Evolutionary conservation across 768 basidiomycete species (phyloP).

Genomic region (Fistulinella prunicolor): DNA sequence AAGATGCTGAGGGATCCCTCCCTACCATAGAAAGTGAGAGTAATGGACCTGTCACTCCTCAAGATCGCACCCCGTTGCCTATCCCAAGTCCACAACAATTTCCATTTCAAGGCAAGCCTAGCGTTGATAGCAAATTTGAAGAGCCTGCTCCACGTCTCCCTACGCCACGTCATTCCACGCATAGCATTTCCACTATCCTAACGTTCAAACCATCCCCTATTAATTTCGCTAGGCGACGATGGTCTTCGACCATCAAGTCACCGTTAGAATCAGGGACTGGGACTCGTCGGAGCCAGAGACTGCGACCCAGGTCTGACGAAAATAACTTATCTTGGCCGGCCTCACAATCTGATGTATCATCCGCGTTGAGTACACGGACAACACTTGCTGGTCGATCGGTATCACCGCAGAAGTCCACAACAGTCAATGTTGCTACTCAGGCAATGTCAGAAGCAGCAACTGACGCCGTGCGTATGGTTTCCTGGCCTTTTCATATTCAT

Average conservation of each 20-base stretch:
- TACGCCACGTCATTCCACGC: slow-evolving; percentile 20
- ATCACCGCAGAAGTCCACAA: slow-evolving; percentile 31
- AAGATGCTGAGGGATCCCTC: slow-evolving; percentile 31
- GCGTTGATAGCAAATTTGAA: slow-evolving; percentile 20
- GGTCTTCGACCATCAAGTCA: slow-evolving; percentile 45
- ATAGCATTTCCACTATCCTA: slow-evolving; percentile 39
- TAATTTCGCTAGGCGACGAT: slow-evolving; percentile 59
- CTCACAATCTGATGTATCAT: slow-evolving; percentile 27
- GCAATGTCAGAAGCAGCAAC: slow-evolving; percentile 25
- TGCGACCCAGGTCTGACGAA: slow-evolving; percentile 33
- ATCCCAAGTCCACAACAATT: slow-evolving; percentile 34
- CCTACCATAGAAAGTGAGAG: slow-evolving; percentile 46
- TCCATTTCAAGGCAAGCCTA: slow-evolving; percentile 18
- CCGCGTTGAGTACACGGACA: slow-evolving; percentile 31
- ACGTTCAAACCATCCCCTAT: slow-evolving; percentile 63
- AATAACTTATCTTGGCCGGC: slow-evolving; percentile 28
- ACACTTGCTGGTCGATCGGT: slow-evolving; percentile 32
- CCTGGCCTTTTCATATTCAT: slow-evolving; percentile 28
- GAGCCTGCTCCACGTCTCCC: slow-evolving; percentile 22
- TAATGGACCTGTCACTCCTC: slow-evolving; percentile 54
- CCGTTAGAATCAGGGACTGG: slow-evolving; percentile 33
- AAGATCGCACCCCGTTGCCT: slow-evolving; percentile 46
- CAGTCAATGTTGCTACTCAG: slow-evolving; percentile 19
- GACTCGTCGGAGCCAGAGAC: slow-evolving; percentile 35
- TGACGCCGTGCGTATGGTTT: slow-evolving; percentile 32